Percentiles rank a stretch among this genome's conserved stretches.
Conservation (phyloP, 345 rosid genomes). For the Linum trigynum region DNA sequence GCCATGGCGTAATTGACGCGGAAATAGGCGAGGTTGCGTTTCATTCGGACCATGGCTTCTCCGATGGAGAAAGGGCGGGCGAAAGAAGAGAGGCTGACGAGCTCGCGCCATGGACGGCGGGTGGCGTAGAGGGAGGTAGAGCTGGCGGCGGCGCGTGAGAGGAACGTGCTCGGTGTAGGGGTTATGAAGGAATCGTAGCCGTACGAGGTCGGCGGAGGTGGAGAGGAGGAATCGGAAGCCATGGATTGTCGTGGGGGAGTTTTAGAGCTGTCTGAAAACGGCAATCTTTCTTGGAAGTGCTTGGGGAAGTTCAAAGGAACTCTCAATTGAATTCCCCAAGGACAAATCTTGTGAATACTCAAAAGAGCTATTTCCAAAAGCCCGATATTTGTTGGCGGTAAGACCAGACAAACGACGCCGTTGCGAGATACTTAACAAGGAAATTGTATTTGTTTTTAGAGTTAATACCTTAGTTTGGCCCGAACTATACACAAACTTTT, state of each 20-base stretch:
- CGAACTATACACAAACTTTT: no score
- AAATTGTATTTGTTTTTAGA: no score
- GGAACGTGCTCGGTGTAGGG: slow-evolving; percentile 13
- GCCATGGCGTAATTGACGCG: slow-evolving; percentile 55
- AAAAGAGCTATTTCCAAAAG: no score
- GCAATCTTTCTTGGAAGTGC: not conserved
- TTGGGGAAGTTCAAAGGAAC: no score
- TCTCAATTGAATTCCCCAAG: no score
- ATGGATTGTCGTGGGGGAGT: not conserved
- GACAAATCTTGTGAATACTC: no score
- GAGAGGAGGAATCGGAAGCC: slow-evolving; percentile 3
- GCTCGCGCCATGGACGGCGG: slow-evolving; percentile 57
- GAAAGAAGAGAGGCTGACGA: slow-evolving; percentile 28
- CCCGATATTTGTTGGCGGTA: no score
- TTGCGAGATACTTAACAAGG: no score
- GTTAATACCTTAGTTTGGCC: no score
- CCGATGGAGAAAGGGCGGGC: slow-evolving; percentile 35
- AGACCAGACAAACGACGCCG: no score
- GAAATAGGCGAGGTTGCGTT: slow-evolving; percentile 43
- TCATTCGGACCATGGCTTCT: slow-evolving; percentile 36
- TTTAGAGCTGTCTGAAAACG: not conserved
- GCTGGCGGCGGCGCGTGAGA: slow-evolving; percentile 22
- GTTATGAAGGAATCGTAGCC: slow-evolving; percentile 3
- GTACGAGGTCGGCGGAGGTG: slow-evolving; percentile 12
- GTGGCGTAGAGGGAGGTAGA: slow-evolving; percentile 26